phyloP scores from a whole-genome alignment of 148 eudicot species.

The Agrostemma githago region DNA sequence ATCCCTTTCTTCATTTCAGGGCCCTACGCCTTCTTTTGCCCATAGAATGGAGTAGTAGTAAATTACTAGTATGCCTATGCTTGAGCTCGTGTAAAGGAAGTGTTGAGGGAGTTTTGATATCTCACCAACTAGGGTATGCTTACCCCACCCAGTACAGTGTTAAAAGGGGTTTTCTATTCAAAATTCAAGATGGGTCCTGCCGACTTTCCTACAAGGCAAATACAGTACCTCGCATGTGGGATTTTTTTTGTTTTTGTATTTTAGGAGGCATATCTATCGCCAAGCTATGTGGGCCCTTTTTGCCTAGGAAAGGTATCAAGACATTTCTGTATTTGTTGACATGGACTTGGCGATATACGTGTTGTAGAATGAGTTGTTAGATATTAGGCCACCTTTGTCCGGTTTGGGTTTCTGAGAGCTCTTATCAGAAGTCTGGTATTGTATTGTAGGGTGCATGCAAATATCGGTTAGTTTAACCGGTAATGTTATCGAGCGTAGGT shows the following conservation, averaged over 20 bases:
- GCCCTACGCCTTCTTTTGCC: neutral
- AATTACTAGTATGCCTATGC: conserved; percentile 8
- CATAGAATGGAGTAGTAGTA: conserved; percentile 10
- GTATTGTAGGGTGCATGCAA: neutral
- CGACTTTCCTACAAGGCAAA: conserved; percentile 30
- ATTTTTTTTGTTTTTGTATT: conserved; percentile 12
- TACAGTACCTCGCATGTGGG: conserved; percentile 26
- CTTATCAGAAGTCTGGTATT: neutral
- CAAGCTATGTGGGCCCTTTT: conserved; percentile 11
- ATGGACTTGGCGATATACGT: conserved; percentile 12
- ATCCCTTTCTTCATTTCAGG: conserved; percentile 27
- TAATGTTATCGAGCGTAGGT: neutral
- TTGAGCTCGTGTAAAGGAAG: neutral
- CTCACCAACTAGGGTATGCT: conserved; percentile 13
- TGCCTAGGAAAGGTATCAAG: conserved; percentile 12
- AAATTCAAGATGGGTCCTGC: conserved; percentile 29
- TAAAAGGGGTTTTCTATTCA: conserved; percentile 36
- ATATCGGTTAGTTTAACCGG: neutral
- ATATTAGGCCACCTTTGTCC: conserved; percentile 4
- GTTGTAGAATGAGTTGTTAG: conserved; percentile 3
- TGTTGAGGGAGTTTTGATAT: conserved; percentile 19
- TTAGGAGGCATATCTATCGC: conserved; percentile 20
- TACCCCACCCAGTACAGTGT: conserved; percentile 21
- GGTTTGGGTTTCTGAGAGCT: conserved; percentile 12
- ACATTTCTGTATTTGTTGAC: conserved; percentile 16